Evolutionary conservation across 768 basidiomycete species (phyloP), one percentile per base, ranked within the genome.

Genomic region (Panaeolus cyanescens): DNA sequence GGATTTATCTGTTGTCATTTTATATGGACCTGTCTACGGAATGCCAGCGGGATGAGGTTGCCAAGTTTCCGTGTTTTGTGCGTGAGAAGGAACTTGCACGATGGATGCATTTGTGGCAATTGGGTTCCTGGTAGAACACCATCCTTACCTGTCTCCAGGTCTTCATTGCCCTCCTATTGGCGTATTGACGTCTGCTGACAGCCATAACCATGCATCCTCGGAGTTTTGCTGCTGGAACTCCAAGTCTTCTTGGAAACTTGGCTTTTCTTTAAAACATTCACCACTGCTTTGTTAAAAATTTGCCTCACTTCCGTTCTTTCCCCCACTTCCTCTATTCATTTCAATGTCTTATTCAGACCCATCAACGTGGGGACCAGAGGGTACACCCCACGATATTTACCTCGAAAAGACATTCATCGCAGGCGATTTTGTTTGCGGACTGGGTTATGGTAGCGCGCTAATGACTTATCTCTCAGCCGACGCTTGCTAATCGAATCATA

Each of bases 351-450:
- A 71, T 54, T 73, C 45, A 50, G 45, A 50, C 17, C 45, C 45
- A 28, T 50, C 45, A 50, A 50, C 45, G 30, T 50, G 71, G 61
- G 70, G 72, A 5, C 78, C 77, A 1, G 67, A 76, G 58, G 79
- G 76, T 60, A 62, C 70, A 12, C 62, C 71, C 3, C 31, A 60
- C 31, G 72, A 74, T 3, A 77, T 79, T 40, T 68, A 74, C 42
- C 63, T 79, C 1, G 80, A 82, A 60, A 68, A 76, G 32, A 77
- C 72, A 12, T 78, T 80, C 68, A 42, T 81, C 4, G 79, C 78
- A 5, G 80, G 77, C 33, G 80, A 80, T 59, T 74, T 80, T 39
- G 60, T 83, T 1, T 65, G 63, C 20, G 81, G 80, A 4, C 58
- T 74, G 1, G 81, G 78, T 6, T 81, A 79, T 65, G 81, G 80